phyloP scores from a whole-genome alignment of 2,329 filamentous ascomycete genomes.

The Monilinia fructigena region DNA sequence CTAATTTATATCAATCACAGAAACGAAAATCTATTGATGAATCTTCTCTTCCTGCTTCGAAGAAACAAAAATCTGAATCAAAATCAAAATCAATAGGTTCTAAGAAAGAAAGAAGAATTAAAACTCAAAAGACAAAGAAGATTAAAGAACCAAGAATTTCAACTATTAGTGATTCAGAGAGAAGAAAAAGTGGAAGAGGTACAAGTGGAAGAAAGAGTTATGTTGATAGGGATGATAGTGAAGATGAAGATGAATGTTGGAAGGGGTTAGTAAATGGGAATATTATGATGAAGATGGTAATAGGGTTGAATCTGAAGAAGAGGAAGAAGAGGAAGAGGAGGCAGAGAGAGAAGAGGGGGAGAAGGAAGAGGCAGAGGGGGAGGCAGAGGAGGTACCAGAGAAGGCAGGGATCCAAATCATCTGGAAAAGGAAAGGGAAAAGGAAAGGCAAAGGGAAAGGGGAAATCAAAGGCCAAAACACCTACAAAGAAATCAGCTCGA shows the following conservation, averaged over 20 bases:
- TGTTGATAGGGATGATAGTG: conserved; percentile 44
- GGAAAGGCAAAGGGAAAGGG: neutral
- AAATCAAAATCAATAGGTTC: conserved; percentile 28
- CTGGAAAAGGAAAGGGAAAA: neutral
- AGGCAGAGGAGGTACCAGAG: conserved; percentile 6
- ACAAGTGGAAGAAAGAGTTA: conserved; percentile 43
- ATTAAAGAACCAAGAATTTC: conserved; percentile 27
- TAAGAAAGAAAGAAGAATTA: conserved; percentile 36
- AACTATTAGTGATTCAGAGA: conserved; percentile 32
- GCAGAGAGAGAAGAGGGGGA: conserved; percentile 26
- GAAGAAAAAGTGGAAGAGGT: conserved; percentile 42
- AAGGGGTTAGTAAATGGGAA: conserved; percentile 40
- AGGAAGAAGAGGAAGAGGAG: conserved; percentile 25
- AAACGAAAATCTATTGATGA: conserved; percentile 38
- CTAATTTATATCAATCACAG: conserved; percentile 28
- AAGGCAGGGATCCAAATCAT: conserved; percentile 5
- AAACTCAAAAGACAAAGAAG: conserved; percentile 38
- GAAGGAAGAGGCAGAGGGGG: conserved; percentile 25
- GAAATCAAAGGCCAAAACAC: conserved; percentile 4
- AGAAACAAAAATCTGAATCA: conserved; percentile 33
- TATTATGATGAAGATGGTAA: conserved; percentile 44
- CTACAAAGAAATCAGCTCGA: conserved; percentile 6
- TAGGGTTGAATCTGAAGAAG: conserved; percentile 38
- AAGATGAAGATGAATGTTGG: conserved; percentile 44
- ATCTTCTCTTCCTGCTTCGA: conserved; percentile 29